These are phyloP conservation scores for Ogataea thermomethanolica DNA, from an alignment of 805 yeast species.

Conservation along the genomic window DNA sequence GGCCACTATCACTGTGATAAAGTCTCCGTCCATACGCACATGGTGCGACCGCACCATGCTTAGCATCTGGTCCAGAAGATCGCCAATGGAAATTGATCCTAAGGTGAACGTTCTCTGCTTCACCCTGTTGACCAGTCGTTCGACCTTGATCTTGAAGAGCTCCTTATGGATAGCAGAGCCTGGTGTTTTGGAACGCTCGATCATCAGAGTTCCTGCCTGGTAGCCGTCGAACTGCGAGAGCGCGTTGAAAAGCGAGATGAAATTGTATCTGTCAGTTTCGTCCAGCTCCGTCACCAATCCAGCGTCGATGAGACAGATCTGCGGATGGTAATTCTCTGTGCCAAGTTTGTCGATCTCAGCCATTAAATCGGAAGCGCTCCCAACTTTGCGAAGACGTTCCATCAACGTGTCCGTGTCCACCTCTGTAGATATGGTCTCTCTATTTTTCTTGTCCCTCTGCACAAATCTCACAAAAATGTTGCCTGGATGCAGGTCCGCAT, in stretches of 20 bases:
- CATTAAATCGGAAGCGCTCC: conserved; percentile 28
- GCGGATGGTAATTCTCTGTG: conserved; percentile 67
- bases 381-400: conserved; percentile 36
- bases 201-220: conserved; percentile 91
- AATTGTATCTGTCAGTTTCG: conserved; percentile 72
- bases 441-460: conserved; percentile 38
- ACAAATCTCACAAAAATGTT: conserved; percentile 61
- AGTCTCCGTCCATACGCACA: conserved; percentile 97
- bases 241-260: conserved; percentile 84
- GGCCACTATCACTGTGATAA: conserved; percentile 92
- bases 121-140: conserved; percentile 73
- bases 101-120: conserved; percentile 86
- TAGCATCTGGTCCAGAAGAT: conserved; percentile 78
- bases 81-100: conserved; percentile 91
- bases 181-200: conserved; percentile 92
- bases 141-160: conserved; percentile 83
- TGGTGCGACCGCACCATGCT: conserved; percentile 92
- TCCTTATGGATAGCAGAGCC: conserved; percentile 85
- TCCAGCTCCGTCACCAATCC: conserved; percentile 92
- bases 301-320: conserved; percentile 86
- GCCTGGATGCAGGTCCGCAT: conserved; percentile 97
- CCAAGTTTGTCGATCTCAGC: conserved; percentile 48
- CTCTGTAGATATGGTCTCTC: conserved; percentile 42
- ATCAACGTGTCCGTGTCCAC: conserved; percentile 46
- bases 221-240: conserved; percentile 91